phyloP scores from a whole-genome alignment of 1,139 yeast genomes.

The Diutina catenulata region DNA sequence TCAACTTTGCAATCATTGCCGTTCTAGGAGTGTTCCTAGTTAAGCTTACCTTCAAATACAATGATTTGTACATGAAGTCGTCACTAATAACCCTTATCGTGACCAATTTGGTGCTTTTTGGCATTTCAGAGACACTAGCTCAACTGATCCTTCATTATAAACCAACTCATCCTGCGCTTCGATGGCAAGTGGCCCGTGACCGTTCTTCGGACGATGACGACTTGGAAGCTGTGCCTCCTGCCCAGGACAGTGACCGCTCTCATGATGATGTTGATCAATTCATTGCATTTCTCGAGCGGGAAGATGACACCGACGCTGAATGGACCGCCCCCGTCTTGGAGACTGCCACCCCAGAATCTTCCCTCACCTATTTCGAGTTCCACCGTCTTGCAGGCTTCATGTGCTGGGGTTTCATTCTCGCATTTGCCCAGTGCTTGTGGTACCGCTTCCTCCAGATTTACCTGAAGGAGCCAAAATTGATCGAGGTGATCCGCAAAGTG shows the following conservation, averaged over 20 bases:
- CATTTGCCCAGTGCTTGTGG: slow-evolving; percentile 85
- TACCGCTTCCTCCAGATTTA: slow-evolving; percentile 74
- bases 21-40: slow-evolving; percentile 37
- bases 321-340: slow-evolving; percentile 6
- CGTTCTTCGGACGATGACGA: slow-evolving; percentile 7
- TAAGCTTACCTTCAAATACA: slow-evolving; percentile 45
- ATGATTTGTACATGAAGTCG: slow-evolving; percentile 50
- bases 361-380: slow-evolving; percentile 43
- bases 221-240: slow-evolving; percentile 7
- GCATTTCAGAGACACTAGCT: slow-evolving; percentile 83
- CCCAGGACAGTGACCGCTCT: too few species aligned
- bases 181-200: slow-evolving; percentile 11
- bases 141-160: slow-evolving; percentile 46
- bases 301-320: slow-evolving; percentile 10
- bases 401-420: slow-evolving; percentile 77
- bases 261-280: slow-evolving; percentile 24
- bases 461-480: slow-evolving; percentile 68
- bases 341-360: slow-evolving; percentile 9
- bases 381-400: slow-evolving; percentile 69
- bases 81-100: slow-evolving; percentile 69
- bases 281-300: slow-evolving; percentile 23
- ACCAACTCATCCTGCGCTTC: slow-evolving; percentile 14
- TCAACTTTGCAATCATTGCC: slow-evolving; percentile 41
- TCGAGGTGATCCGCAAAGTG: slow-evolving; percentile 77
- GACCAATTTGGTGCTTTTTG: slow-evolving; percentile 74